A percentile compares a stretch with the other conserved stretches of the same genome.
phyloP scores from a whole-genome alignment of 495 filamentous ascomycete genomes.

The Articulospora tetracladia region DNA sequence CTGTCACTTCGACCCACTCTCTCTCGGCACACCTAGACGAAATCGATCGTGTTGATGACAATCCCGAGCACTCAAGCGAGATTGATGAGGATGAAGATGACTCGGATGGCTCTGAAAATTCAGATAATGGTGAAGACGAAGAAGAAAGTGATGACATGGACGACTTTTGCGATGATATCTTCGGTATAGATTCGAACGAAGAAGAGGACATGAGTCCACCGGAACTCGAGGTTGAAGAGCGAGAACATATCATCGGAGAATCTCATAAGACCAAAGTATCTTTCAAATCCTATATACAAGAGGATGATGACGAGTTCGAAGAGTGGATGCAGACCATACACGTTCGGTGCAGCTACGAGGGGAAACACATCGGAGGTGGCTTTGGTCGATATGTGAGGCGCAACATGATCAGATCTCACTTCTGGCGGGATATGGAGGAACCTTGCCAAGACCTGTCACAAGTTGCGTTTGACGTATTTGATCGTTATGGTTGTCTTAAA shows the following conservation, averaged over 20 bases:
- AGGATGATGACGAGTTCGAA: constrained; percentile 10
- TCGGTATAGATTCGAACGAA: background rate
- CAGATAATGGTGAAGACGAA: background rate
- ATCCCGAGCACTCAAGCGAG: constrained; percentile 5
- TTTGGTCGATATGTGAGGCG: constrained; percentile 12
- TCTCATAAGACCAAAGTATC: constrained; percentile 4
- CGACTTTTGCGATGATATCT: background rate
- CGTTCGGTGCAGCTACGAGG: constrained; percentile 9
- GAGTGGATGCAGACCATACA: constrained; percentile 11
- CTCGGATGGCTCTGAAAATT: background rate
- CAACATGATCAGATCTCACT: background rate
- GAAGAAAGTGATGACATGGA: background rate
- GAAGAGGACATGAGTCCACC: constrained; percentile 1
- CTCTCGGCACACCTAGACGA: too few species aligned
- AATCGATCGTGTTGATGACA: too few species aligned
- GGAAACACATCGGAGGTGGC: constrained; percentile 9
- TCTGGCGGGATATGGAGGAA: constrained; percentile 15
- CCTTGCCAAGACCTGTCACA: too few species aligned
- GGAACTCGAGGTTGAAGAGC: constrained; percentile 9
- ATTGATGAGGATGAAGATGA: background rate
- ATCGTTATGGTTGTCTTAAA: too few species aligned
- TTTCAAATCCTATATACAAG: constrained; percentile 9
- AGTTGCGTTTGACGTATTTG: too few species aligned
- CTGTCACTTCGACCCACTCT: constrained; percentile 8
- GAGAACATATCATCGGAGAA: constrained; percentile 8